phyloP scores from a whole-genome alignment of 2,329 filamentous ascomycete genomes.

The Fusarium cicatricum region DNA sequence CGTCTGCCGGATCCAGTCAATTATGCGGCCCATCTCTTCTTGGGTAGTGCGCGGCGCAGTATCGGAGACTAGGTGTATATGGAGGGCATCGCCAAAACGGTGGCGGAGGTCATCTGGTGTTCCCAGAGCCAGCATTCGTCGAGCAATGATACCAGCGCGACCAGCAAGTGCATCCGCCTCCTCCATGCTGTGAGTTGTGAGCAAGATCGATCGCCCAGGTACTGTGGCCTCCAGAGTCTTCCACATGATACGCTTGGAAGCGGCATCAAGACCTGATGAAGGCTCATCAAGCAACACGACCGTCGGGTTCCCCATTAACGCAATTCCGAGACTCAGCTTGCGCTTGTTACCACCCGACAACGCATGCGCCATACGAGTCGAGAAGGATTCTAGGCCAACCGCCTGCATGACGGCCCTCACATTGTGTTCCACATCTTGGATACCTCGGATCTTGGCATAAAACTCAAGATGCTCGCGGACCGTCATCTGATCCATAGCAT shows the following conservation, averaged over 20 bases:
- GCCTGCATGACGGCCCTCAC: conserved; percentile 80
- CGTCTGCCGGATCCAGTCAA: conserved; percentile 67
- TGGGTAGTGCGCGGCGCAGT: conserved; percentile 76
- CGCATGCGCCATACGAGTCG: conserved; percentile 76
- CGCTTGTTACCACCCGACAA: conserved; percentile 92
- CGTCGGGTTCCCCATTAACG: conserved; percentile 89
- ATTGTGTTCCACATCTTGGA: conserved; percentile 78
- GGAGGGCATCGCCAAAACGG: conserved; percentile 79
- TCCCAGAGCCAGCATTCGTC: conserved; percentile 85
- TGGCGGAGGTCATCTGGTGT: conserved; percentile 75
- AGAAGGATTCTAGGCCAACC: conserved; percentile 78
- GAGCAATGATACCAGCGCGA: conserved; percentile 85
- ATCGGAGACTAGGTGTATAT: conserved; percentile 81
- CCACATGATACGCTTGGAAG: conserved; percentile 94
- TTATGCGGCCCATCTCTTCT: conserved; percentile 72
- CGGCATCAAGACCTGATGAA: conserved; percentile 87
- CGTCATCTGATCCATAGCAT: conserved; percentile 91
- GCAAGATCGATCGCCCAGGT: conserved; percentile 79
- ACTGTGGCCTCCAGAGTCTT: conserved; percentile 78
- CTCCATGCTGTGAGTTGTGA: conserved; percentile 96
- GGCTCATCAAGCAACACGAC: conserved; percentile 92
- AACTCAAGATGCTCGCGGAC: conserved; percentile 86
- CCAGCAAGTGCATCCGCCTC: conserved; percentile 89
- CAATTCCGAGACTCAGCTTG: conserved; percentile 90
- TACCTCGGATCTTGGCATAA: conserved; percentile 85